Percentiles rank a stretch among this genome's conserved stretches.
phyloP scores from a whole-genome alignment of 495 filamentous ascomycete genomes.

The Hypoxylon cercidicola region DNA sequence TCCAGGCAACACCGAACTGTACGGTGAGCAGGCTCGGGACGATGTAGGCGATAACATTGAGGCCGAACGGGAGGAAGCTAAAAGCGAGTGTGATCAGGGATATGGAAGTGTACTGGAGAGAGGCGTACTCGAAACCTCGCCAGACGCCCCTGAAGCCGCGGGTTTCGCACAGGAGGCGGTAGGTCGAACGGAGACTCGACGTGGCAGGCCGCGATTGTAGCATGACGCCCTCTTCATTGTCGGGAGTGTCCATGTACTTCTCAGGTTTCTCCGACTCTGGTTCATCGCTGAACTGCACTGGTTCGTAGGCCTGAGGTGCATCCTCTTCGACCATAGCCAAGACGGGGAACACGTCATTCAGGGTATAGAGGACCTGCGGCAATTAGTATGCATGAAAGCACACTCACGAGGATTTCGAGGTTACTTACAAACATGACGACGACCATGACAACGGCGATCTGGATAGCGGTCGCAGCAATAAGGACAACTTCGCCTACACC shows the following conservation, averaged over 20 bases:
- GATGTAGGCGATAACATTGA: not conserved
- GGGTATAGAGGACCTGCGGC: slow-evolving; percentile 50
- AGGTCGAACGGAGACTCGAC: slow-evolving; percentile 48
- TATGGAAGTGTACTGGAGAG: not conserved
- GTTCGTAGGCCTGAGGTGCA: slow-evolving; percentile 50
- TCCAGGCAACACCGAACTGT: slow-evolving; percentile 23
- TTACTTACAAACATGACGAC: slow-evolving; percentile 45
- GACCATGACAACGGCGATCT: slow-evolving; percentile 43
- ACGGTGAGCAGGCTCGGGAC: slow-evolving; percentile 15
- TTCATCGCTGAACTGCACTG: slow-evolving; percentile 32
- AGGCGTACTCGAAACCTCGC: slow-evolving; percentile 16
- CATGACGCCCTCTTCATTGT: slow-evolving; percentile 10
- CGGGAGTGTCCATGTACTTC: not conserved
- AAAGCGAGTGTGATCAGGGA: slow-evolving; percentile 4
- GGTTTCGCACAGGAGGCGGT: slow-evolving; percentile 41
- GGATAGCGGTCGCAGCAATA: slow-evolving; percentile 7
- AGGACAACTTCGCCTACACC: not conserved
- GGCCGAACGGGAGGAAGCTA: slow-evolving; percentile 10
- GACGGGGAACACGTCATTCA: slow-evolving; percentile 45
- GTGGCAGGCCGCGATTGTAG: slow-evolving; percentile 46
- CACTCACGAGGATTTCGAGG: not conserved
- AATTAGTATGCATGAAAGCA: slow-evolving; percentile 8
- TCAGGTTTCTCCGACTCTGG: not conserved
- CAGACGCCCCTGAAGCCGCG: slow-evolving; percentile 19
- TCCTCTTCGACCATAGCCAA: slow-evolving; percentile 57